Base-by-base conservation (phyloP, 805 yeast genomes). In the Scheffersomyces amazonensis region DNA sequence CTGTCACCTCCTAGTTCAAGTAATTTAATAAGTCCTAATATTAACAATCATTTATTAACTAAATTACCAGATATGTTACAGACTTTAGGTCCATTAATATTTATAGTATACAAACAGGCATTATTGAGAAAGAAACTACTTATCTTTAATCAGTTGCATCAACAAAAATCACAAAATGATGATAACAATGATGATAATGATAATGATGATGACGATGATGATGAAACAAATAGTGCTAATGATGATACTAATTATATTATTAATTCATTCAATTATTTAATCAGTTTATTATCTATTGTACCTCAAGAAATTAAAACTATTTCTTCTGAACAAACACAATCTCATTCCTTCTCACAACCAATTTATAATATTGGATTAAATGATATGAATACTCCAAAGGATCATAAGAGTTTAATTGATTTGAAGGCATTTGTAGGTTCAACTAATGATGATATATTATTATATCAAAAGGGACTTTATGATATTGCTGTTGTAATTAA, bases 391-490 rank as follows among this genome's bases (percentile, higher is more conserved):
- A 12, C 5, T 13, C 9, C 30, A 5, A 17, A 27, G n/a, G 32
- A 32, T 19, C 37, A 37, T 7, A 38, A 36, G 25, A 37, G 43
- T 9, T 43, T 58, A 28, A 17, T 48, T 2, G 35, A 47, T 21
- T 33, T 42, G 11, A 33, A 51, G 12, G 73, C 76, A 1, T 81
- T 62, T 47, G 63, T 82, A 28, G 89, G 82, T 2, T 66, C 78
- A 5, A 81, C 91, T 2, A 74, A 82, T 16, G 95, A 85, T 51
- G 81, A 76, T 31, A 75, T 85, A 17, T 58, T 84, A 22, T 62
- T 80, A 49, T 77, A 72, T 42, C 82, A 80, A 46, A 51, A 52
- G 12, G 61, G 66, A 9, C 46, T 79, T 3, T 82, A 74, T 51
- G 87, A 83, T 43, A 38, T 52, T 23, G 72, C 62, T 2, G 54